A percentile compares a stretch with the other conserved stretches of the same genome.
Conservation (phyloP, 768 basidiomycete genomes). For the Xerocomus spinulosus region DNA sequence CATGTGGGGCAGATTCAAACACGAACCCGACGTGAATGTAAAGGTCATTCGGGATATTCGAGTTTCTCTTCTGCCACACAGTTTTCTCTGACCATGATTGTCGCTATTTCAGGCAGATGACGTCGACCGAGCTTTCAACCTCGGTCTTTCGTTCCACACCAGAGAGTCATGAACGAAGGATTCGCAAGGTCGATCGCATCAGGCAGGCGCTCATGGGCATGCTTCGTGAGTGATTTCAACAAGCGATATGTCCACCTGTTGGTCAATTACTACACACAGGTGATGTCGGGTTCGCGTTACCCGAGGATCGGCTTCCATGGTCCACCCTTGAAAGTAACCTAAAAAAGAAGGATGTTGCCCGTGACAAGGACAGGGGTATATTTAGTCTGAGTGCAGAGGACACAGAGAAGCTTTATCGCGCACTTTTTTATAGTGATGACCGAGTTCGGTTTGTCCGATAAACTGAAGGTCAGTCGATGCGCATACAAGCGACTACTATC, state of each 20-base stretch:
- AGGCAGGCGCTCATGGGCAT: not conserved
- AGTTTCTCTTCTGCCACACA: not conserved
- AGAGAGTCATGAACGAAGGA: not conserved
- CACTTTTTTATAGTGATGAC: slow-evolving; percentile 1
- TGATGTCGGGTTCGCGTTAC: slow-evolving; percentile 4
- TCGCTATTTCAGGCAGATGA: not conserved
- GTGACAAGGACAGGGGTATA: slow-evolving; percentile 3
- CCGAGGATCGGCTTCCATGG: slow-evolving; percentile 7
- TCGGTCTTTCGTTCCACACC: not conserved
- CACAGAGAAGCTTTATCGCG: slow-evolving; percentile 3
- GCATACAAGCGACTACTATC: too few species aligned
- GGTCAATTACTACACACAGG: not conserved
- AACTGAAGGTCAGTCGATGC: not conserved
- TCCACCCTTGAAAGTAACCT: slow-evolving; percentile 8
- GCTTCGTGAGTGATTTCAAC: slow-evolving; percentile 4
- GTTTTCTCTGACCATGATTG: not conserved
- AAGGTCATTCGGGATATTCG: not conserved
- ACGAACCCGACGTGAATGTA: not conserved
- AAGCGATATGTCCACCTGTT: accelerated
- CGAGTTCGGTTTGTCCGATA: slow-evolving; percentile 2
- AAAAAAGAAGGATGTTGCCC: not conserved
- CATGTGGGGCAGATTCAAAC: too few species aligned
- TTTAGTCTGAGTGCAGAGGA: slow-evolving; percentile 5
- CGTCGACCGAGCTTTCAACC: not conserved
- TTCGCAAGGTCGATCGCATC: slow-evolving; percentile 2